phyloP scores from a whole-genome alignment of 2,329 filamentous ascomycete genomes.

The Talaromyces sp. region DNA sequence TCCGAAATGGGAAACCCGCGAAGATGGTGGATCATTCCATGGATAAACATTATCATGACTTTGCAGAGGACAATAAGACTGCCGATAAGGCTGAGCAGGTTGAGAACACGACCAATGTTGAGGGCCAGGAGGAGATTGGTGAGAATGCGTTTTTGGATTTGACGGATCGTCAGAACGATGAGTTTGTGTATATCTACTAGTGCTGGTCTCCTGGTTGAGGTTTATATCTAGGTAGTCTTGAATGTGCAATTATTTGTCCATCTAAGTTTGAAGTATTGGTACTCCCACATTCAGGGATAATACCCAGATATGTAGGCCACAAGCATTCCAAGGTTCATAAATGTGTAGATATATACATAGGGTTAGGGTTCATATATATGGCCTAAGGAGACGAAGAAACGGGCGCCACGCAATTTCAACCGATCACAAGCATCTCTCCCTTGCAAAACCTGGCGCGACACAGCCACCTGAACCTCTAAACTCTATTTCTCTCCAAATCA shows the following conservation, averaged over 20 bases:
- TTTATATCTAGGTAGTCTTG: too few species aligned
- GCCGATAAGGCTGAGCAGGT: conserved; percentile 17
- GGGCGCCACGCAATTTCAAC: conserved; percentile 3
- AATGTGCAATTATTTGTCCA: too few species aligned
- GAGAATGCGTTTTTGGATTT: conserved; percentile 55
- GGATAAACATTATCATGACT: conserved; percentile 47
- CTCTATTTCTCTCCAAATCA: not conserved
- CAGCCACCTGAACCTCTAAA: not conserved
- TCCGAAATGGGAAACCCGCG: conserved; percentile 57
- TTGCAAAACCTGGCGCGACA: not conserved
- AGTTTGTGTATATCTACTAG: conserved; percentile 61
- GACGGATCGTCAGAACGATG: conserved; percentile 62
- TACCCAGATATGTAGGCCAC: too few species aligned
- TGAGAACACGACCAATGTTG: conserved; percentile 15
- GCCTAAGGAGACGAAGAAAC: not conserved
- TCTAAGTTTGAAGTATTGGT: too few species aligned
- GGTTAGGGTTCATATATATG: not conserved
- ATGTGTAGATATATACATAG: not conserved
- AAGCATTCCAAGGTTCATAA: too few species aligned
- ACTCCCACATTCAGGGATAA: too few species aligned
- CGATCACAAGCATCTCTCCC: not conserved
- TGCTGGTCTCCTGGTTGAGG: too few species aligned
- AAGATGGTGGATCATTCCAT: conserved; percentile 58
- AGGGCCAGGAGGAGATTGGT: conserved; percentile 32
- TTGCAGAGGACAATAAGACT: conserved; percentile 18